Evolutionary conservation across 305 asterid genomes (phyloP).

Genomic region (Coffea humblotiana): DNA sequence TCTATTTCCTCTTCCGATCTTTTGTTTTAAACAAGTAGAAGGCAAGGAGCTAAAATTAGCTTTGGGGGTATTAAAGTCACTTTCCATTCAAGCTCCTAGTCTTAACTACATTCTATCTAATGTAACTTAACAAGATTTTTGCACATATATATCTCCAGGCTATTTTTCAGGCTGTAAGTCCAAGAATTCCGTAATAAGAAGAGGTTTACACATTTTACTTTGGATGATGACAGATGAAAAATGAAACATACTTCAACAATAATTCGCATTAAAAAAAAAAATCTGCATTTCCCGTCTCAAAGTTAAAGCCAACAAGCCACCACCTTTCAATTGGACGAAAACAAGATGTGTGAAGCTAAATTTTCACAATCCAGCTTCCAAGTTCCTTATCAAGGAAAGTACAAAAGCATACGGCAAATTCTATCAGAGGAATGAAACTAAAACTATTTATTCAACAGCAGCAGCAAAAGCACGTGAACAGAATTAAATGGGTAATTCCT

Average conservation of each 20-base stretch:
- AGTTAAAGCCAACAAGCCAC: background rate
- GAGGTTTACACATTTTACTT: background rate
- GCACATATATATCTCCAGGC: background rate
- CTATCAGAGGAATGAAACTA: background rate
- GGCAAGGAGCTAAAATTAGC: background rate
- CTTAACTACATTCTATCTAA: no score
- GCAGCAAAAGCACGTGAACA: no score
- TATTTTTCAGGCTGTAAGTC: background rate
- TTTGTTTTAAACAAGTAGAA: background rate
- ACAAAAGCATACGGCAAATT: no score
- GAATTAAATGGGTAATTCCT: constrained; percentile 9
- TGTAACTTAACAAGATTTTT: background rate
- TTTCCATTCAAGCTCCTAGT: background rate
- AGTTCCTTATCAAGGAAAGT: no score
- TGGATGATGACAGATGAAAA: background rate
- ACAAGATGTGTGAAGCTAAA: no score
- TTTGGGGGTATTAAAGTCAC: background rate
- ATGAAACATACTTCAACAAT: background rate
- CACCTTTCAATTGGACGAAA: background rate
- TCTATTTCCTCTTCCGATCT: background rate
- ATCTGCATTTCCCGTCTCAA: background rate
- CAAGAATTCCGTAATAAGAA: no score
- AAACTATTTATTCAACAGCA: no score
- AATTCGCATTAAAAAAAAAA: no score
- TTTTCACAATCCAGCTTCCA: no score